These are phyloP conservation scores for Mucor circinelloides DNA, from an alignment of 371 early-diverging fungal genomes.

Conservation along the genomic window DNA sequence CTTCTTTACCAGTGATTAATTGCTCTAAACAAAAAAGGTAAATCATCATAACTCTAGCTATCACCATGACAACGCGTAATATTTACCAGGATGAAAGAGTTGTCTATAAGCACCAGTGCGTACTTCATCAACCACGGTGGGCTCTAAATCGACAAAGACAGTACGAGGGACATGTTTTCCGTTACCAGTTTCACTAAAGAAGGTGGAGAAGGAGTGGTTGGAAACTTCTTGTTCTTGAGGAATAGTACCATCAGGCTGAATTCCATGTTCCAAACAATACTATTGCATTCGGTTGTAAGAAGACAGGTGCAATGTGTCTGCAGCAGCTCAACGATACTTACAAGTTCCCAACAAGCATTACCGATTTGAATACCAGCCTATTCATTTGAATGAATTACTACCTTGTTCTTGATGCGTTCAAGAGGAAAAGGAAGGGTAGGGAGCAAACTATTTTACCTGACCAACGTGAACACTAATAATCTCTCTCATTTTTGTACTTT, in stretches of 20 bases:
- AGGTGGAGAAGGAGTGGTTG: slow-evolving; percentile 70
- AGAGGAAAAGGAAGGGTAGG: not conserved
- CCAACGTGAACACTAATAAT: slow-evolving; percentile 97
- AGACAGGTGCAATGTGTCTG: not conserved
- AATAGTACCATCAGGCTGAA: slow-evolving; percentile 95
- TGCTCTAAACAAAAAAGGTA: slow-evolving; percentile 95
- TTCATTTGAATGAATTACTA: not conserved
- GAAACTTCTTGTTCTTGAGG: slow-evolving; percentile 54
- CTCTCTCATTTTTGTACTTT: slow-evolving; percentile 75
- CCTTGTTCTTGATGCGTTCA: not conserved
- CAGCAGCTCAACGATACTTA: slow-evolving; percentile 40
- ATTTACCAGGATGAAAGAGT: slow-evolving; percentile 94
- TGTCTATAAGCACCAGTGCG: slow-evolving; percentile 95
- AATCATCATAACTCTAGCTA: slow-evolving; percentile 76
- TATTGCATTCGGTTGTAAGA: not conserved
- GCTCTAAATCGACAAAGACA: slow-evolving; percentile 98
- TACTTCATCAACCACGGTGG: slow-evolving; percentile 97
- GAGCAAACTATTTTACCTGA: slow-evolving; percentile 26
- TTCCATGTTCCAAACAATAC: slow-evolving; percentile 98
- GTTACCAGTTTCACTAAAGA: slow-evolving; percentile 94
- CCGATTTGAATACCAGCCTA: slow-evolving; percentile 99
- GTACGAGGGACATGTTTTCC: slow-evolving; percentile 99
- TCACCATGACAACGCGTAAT: not conserved
- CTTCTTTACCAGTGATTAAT: slow-evolving; percentile 98
- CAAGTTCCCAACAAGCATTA: slow-evolving; percentile 99